Conservation (phyloP, 352 stramenopile species). For the Phytophthora brassicae region DNA sequence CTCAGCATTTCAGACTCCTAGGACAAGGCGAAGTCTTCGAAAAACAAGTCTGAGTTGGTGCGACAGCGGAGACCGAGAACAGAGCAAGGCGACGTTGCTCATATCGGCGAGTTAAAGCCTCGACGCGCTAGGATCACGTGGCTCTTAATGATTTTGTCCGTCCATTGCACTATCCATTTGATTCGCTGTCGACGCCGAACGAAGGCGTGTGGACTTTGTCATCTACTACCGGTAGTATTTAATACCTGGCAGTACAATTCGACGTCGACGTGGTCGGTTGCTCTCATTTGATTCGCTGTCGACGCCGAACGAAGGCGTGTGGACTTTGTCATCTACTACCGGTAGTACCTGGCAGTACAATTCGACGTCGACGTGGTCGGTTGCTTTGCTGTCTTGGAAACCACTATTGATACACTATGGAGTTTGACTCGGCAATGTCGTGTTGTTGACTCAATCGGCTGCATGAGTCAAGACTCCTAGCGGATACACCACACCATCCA, state of each 20-base stretch:
- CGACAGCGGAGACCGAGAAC: not conserved
- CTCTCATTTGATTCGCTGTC: conserved; percentile 13
- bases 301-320: conserved; percentile 8
- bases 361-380: too few species aligned
- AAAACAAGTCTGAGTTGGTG: too few species aligned
- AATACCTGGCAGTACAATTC: not conserved
- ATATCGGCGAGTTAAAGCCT: conserved; percentile 4
- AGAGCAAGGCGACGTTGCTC: conserved; percentile 10
- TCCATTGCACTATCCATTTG: conserved; percentile 12
- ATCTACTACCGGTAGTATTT: too few species aligned
- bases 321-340: not conserved
- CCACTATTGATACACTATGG: too few species aligned
- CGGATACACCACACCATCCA: conserved; percentile 24
- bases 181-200: conserved; percentile 16
- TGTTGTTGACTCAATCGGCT: conserved; percentile 30
- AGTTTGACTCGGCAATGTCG: conserved; percentile 4
- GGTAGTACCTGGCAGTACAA: too few species aligned
- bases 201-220: conserved; percentile 1
- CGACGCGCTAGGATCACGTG: conserved; percentile 1
- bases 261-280: too few species aligned
- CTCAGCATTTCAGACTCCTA: too few species aligned
- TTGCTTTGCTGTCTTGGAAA: too few species aligned
- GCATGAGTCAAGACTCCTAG: conserved; percentile 19
- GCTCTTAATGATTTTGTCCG: conserved; percentile 10
- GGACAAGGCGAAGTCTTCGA: too few species aligned